Percentiles rank a stretch among this genome's conserved stretches.
Conservation (phyloP, 495 filamentous ascomycete genomes). For the Terfezia boudieri region DNA sequence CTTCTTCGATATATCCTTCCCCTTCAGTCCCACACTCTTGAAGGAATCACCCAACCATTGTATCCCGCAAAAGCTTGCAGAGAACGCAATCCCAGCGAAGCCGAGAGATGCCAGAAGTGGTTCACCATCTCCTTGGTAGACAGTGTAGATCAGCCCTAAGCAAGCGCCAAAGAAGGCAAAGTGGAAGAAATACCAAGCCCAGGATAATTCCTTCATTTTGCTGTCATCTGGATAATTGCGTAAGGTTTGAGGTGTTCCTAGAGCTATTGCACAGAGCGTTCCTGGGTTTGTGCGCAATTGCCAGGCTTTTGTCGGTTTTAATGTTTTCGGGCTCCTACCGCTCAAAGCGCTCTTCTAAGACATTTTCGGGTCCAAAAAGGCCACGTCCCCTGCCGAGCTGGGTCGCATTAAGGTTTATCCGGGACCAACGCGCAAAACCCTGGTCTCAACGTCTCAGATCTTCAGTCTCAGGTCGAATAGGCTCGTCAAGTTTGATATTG, state of each 20-base stretch:
- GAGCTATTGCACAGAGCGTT: background rate
- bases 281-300: no score
- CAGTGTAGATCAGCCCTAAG: constrained; percentile 53
- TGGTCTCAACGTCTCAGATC: no score
- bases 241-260: background rate
- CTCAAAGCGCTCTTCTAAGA: no score
- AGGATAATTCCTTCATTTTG: background rate
- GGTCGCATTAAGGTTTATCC: no score
- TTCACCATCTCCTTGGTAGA: constrained; percentile 65
- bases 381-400: no score
- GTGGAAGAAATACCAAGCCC: constrained; percentile 26
- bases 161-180: constrained; percentile 44
- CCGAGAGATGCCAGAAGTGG: constrained; percentile 75
- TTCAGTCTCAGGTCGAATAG: no score
- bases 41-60: constrained; percentile 87
- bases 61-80: constrained; percentile 59
- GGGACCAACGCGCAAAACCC: no score
- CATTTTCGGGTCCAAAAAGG: no score
- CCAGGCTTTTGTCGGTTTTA: no score
- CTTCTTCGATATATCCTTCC: constrained; percentile 70
- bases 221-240: background rate
- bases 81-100: constrained; percentile 65
- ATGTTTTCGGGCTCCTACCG: no score
- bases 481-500: no score
- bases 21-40: constrained; percentile 71